Evolutionary conservation across 2,329 filamentous ascomycete species (phyloP).

Genomic region (Aspergillus novoparasiticus): DNA sequence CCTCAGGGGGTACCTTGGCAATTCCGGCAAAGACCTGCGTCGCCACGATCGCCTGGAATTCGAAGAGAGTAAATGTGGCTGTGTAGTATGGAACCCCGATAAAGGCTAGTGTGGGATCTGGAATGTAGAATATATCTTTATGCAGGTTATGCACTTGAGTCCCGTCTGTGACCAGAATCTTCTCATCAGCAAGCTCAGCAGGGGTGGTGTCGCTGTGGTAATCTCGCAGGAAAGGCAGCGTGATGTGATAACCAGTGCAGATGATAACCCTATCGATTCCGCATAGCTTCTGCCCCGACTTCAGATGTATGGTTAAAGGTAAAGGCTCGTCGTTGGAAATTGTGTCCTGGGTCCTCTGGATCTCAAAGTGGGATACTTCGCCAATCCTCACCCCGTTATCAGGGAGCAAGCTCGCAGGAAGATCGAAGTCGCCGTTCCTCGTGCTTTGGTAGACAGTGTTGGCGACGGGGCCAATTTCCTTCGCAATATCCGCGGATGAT

Average conservation of each 20-base stretch:
- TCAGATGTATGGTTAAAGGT: constrained; percentile 55
- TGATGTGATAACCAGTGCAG: constrained; percentile 70
- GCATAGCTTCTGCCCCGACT: constrained; percentile 55
- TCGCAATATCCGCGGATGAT: constrained; percentile 58
- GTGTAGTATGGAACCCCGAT: constrained; percentile 68
- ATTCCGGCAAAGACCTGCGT: constrained; percentile 59
- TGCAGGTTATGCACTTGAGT: constrained; percentile 67
- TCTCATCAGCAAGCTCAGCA: constrained; percentile 53
- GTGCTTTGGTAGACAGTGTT: constrained; percentile 57
- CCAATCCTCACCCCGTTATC: constrained; percentile 55
- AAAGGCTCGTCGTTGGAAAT: constrained; percentile 40
- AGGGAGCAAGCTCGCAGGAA: constrained; percentile 58
- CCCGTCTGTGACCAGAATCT: constrained; percentile 64
- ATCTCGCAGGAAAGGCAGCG: constrained; percentile 64
- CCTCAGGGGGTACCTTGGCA: constrained; percentile 49
- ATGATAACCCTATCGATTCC: constrained; percentile 65
- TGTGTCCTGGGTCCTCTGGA: neutral
- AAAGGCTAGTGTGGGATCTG: constrained; percentile 65
- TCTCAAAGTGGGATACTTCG: constrained; percentile 54
- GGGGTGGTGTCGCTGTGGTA: constrained; percentile 51
- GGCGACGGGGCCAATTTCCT: constrained; percentile 51
- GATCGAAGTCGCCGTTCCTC: constrained; percentile 62
- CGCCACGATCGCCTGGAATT: constrained; percentile 67
- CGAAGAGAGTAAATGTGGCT: constrained; percentile 69
- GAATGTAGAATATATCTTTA: constrained; percentile 72